Evolutionary conservation across 179 eudicot genomes (phyloP).

Genomic region (Carnegiea gigantea): DNA sequence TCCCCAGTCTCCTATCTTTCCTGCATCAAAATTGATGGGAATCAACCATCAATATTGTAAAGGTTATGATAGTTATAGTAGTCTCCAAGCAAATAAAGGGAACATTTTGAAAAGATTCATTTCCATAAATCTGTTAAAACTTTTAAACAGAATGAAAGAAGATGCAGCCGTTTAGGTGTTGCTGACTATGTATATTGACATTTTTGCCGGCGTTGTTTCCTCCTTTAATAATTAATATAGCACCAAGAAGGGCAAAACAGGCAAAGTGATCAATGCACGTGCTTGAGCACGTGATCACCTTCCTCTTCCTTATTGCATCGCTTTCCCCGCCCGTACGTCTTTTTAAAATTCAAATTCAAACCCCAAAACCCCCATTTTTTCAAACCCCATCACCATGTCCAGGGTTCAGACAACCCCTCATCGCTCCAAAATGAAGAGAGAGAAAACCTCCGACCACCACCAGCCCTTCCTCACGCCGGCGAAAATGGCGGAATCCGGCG

Average conservation of each 20-base stretch:
- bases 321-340: slow-evolving; percentile 4
- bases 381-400: neutral
- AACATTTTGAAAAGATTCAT: no score
- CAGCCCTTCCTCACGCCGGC: neutral
- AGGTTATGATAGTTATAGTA: no score
- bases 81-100: no score
- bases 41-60: no score
- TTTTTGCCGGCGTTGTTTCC: neutral
- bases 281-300: neutral
- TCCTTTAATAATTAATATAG: neutral
- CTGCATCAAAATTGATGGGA: no score
- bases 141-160: no score
- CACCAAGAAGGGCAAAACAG: neutral
- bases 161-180: no score
- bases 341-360: slow-evolving; percentile 27
- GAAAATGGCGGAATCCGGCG: slow-evolving; percentile 5
- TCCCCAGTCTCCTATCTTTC: no score
- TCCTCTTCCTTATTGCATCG: neutral
- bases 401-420: slow-evolving; percentile 17
- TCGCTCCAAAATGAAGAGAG: neutral
- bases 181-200: neutral
- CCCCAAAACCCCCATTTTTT: slow-evolving; percentile 2
- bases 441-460: neutral
- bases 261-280: neutral
- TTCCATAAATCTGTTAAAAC: no score